Evolutionary conservation across 2,329 filamentous ascomycete species (phyloP), one percentile per base, ranked within the genome.

Genomic region (Dactylella cylindrospora): DNA sequence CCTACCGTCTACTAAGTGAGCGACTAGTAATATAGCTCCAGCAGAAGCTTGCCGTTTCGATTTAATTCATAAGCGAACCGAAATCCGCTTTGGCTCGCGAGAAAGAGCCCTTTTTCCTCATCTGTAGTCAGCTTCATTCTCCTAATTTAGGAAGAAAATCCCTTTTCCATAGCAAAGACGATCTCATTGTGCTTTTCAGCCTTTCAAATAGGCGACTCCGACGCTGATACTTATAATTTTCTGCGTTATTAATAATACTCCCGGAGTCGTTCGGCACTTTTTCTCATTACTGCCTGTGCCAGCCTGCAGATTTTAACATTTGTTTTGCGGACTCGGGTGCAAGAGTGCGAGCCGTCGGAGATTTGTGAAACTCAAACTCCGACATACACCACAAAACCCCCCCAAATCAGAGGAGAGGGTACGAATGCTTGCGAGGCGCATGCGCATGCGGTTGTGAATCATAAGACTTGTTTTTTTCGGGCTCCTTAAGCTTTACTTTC

Each of bases 321-420:
- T n/a, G n/a, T n/a, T n/a, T n/a, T 43, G 36, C 55, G 55, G 55
- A 25, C 12, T 61, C 47, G 55, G 55, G 47, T 53, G 23, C 55
- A 61, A 53, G 28, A 59, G 17, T 7, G 28, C 33, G 41, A 23
- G 55, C n/a, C 55, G 55, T 61, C 55, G 55, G 55, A 49, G 55
- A 61, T 53, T 61, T 61, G 47, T 41, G 43, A 13, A n/a, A 13
- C 43, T 53, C 49, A 62, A 62, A 62, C 49, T 54, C 57, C 57
- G 57, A 62, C 31, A 62, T 62, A 62, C 54, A 45, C n/a, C n/a
- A n/a, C n/a, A n/a, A n/a, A n/a, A n/a, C n/a, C n/a, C n/a, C n/a
- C n/a, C n/a, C n/a, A n/a, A n/a, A n/a, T n/a, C n/a, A n/a, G n/a
- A n/a, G n/a, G n/a, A n/a, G n/a, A n/a, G n/a, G n/a, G n/a, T n/a